phyloP scores from a whole-genome alignment of 2,329 filamentous ascomycete genomes.

The Alternaria consortialis region DNA sequence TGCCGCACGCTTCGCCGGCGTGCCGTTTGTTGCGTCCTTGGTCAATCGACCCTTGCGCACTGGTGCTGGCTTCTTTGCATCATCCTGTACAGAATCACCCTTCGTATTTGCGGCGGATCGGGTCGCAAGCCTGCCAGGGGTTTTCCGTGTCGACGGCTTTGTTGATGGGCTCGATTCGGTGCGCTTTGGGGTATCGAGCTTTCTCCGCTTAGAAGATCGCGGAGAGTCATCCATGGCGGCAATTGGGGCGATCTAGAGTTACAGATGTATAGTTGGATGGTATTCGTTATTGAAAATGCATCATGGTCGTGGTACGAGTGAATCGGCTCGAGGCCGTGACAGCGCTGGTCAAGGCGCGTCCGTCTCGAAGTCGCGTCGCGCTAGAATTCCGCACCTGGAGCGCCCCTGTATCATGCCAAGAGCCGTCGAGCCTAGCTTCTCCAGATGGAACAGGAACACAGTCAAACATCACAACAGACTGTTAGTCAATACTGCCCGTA shows the following conservation, averaged over 20 bases:
- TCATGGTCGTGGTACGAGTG: conserved; percentile 15
- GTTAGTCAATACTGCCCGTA: not conserved
- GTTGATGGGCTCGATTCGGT: conserved; percentile 32
- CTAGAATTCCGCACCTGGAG: conserved; percentile 19
- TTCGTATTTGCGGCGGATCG: conserved; percentile 25
- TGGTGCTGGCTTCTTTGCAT: conserved; percentile 18
- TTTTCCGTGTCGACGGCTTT: conserved; percentile 30
- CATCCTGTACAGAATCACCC: conserved; percentile 15
- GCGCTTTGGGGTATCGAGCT: conserved; percentile 41
- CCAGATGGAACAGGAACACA: not conserved
- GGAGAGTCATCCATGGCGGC: conserved; percentile 46
- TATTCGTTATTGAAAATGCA: conserved; percentile 5
- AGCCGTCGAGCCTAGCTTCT: conserved; percentile 10
- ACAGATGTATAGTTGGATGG: not conserved
- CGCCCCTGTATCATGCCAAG: conserved; percentile 24
- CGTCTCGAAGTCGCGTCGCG: conserved; percentile 28
- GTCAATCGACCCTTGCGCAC: conserved; percentile 14
- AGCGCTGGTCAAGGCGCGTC: conserved; percentile 23
- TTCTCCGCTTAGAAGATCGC: conserved; percentile 50
- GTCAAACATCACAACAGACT: not conserved
- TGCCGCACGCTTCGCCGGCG: conserved; percentile 13
- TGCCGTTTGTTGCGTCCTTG: conserved; percentile 23
- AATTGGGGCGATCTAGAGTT: not conserved
- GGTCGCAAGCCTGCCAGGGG: conserved; percentile 32
- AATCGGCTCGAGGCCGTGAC: conserved; percentile 7